Conservation (phyloP, 306 rosid genomes). For the Castanopsis chinensis region DNA sequence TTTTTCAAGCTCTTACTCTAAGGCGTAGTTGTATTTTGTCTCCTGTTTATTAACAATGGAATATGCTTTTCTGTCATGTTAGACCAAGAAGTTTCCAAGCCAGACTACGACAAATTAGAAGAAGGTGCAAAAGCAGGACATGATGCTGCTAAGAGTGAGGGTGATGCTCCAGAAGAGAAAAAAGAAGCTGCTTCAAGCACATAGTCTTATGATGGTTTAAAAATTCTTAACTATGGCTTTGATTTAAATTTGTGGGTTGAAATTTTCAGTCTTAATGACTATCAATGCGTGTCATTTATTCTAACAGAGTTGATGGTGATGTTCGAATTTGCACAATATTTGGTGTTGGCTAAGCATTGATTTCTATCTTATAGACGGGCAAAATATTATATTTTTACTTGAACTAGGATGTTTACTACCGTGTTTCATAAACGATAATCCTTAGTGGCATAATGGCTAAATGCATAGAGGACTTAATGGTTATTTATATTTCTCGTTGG, state of each 20-base stretch:
- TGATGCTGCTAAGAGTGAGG: constrained; percentile 21
- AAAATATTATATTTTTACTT: constrained; percentile 9
- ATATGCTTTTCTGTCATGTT: not conserved
- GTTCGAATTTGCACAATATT: constrained; percentile 6
- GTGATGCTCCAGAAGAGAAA: constrained; percentile 47
- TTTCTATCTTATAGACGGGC: constrained; percentile 16
- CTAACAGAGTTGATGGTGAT: constrained; percentile 19
- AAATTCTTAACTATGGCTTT: constrained; percentile 30
- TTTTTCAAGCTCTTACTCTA: not conserved
- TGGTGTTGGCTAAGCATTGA: constrained; percentile 28
- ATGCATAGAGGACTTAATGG: too few species aligned
- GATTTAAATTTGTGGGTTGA: constrained; percentile 31
- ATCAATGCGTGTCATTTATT: constrained; percentile 27
- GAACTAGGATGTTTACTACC: constrained; percentile 29
- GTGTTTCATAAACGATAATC: constrained; percentile 18
- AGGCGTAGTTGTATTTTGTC: not conserved
- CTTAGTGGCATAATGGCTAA: constrained; percentile 20
- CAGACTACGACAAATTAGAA: constrained; percentile 23
- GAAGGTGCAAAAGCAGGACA: constrained; percentile 10
- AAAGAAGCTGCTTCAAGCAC: constrained; percentile 63
- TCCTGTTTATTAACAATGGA: constrained; percentile 7
- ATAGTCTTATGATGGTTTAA: constrained; percentile 31
- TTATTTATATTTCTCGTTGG: too few species aligned
- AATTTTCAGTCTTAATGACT: constrained; percentile 22
- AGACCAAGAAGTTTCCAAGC: constrained; percentile 67